These are phyloP conservation scores for Desmodesmus armatus DNA, from an alignment of 139 green algal genomes.

Conservation along the genomic window DNA sequence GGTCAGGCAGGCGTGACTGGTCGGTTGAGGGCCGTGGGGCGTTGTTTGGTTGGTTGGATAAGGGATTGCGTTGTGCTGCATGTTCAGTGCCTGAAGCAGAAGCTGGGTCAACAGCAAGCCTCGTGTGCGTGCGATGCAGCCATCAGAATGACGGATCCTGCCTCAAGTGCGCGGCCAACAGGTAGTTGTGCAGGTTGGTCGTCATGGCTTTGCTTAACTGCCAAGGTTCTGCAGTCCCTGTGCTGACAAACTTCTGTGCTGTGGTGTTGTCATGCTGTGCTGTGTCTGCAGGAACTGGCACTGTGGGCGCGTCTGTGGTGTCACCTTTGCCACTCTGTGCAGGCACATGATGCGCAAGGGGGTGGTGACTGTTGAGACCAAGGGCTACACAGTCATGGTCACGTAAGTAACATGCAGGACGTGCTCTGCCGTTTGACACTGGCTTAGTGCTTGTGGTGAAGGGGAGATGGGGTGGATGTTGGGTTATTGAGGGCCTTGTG, in stretches of 20 bases:
- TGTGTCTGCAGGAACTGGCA: constrained; percentile 11
- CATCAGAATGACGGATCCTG: no score
- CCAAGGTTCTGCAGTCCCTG: no score
- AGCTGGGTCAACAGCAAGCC: not conserved
- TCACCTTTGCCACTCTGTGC: constrained; percentile 38
- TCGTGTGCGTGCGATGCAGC: not conserved
- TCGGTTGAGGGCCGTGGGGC: no score
- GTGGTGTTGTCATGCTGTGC: no score
- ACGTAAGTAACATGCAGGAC: constrained; percentile 10
- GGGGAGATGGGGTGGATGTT: not conserved
- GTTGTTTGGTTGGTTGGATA: not conserved
- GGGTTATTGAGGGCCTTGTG: not conserved
- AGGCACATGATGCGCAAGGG: constrained; percentile 25
- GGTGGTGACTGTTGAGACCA: not conserved
- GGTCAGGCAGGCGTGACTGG: no score
- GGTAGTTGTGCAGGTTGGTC: no score
- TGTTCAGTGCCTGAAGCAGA: not conserved
- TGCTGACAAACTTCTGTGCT: no score
- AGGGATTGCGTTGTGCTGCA: not conserved
- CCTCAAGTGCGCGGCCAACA: no score
- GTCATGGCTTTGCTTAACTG: no score
- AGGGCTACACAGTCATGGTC: constrained; percentile 19
- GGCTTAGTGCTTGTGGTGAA: not conserved
- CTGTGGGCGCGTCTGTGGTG: constrained; percentile 26
- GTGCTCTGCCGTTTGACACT: not conserved